Base-by-base conservation (phyloP, 192 early-diverging fungal species). In the Backusella australiensis region DNA sequence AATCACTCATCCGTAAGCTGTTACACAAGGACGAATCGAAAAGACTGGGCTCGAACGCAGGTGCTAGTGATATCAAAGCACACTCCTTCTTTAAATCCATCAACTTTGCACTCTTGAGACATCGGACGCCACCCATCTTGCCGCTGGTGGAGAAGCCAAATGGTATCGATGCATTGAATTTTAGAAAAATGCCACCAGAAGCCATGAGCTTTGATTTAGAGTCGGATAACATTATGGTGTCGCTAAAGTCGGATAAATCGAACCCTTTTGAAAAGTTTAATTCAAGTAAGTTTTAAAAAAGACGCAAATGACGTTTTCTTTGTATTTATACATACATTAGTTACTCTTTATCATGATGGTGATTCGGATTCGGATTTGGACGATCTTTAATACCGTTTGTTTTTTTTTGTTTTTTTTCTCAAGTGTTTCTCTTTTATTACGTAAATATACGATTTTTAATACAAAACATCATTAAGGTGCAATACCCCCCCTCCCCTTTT, bases 101-200 rank as follows among this genome's bases (percentile, higher is more conserved):
- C 32, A 95, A 95, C 49, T 99, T 97, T 96, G 97, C 97, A 1
- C 83, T 99, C 34, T 79, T 99, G 52, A 85, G 96, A 66, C 91
- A 98, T 84, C 77, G 85, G 52, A 86, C 86, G 23, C 96, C 97
- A 56, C 97, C 97, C 4, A 96, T 98, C 73, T 81, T 94, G 39
- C 96, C 96, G 1, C 29, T 78, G 23, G 6, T 77, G n/a, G 81
- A 84, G 46, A 82, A 84, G 69, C 79, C 85, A 9, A 79, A 82
- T 81, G 88, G 88, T 8, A 75, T 81, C 26, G 93, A 94, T 77
- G 90, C 91, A 0, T 75, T 90, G 38, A 93, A 93, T 59, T 94
- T 94, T 73, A 65, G 92, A 67, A 78, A 85, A 42, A 74, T 41
- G 71, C 69, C 38, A 14, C 44, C 67, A 14, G 92, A 94, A 49